These are phyloP conservation scores for Chalciporus pseudorubinellus DNA, from an alignment of 768 basidiomycete genomes.

Conservation along the genomic window DNA sequence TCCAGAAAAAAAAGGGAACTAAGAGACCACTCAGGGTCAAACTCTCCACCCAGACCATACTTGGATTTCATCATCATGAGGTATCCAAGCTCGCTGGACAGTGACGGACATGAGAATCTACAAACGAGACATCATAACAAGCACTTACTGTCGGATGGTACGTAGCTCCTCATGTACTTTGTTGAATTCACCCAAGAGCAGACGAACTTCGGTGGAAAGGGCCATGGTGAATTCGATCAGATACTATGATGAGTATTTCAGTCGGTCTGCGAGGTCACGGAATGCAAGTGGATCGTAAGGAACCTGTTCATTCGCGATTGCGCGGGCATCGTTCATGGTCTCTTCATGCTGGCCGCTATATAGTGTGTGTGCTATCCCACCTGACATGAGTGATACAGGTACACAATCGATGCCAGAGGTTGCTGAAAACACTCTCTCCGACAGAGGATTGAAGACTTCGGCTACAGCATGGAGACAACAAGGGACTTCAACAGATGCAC, in stretches of 20 bases:
- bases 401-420: too few relatives aligned
- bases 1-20: not conserved
- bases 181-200: not conserved
- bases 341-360: too few relatives aligned
- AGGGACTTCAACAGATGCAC: too few relatives aligned
- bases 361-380: too few relatives aligned
- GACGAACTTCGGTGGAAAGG: not conserved
- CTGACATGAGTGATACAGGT: too few relatives aligned
- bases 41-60: slow-evolving; percentile 83
- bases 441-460: too few relatives aligned
- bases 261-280: too few relatives aligned
- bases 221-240: not conserved
- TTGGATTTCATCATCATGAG: slow-evolving; percentile 68
- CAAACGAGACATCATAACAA: not conserved
- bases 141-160: slow-evolving; percentile 68
- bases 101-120: slow-evolving; percentile 5
- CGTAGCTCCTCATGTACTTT: not conserved
- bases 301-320: too few relatives aligned
- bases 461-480: too few relatives aligned
- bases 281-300: too few relatives aligned
- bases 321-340: too few relatives aligned
- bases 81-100: slow-evolving; percentile 73
- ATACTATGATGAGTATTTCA: not conserved
- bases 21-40: slow-evolving; percentile 72
- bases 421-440: too few relatives aligned